These are phyloP conservation scores for Alternaria dauci DNA, from an alignment of 2,329 filamentous ascomycete species.

Conservation along the genomic window DNA sequence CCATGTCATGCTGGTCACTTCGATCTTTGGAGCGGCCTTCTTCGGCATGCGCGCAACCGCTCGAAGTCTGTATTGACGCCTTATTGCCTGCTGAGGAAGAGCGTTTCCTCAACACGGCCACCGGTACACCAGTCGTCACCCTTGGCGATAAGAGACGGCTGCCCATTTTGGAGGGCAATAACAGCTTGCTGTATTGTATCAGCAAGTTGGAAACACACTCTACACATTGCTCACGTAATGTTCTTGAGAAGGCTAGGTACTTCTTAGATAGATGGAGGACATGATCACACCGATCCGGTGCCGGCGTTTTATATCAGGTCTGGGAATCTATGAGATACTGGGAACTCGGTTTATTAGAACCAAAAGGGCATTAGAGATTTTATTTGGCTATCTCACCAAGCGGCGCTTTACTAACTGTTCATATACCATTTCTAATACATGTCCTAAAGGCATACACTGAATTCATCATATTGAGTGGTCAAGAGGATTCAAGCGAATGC, in stretches of 20 bases:
- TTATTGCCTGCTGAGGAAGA: slow-evolving; percentile 8
- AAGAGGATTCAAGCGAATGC: not conserved
- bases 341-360: not conserved
- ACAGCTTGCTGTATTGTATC: slow-evolving; percentile 11
- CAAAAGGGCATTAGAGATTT: not conserved
- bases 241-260: slow-evolving; percentile 5
- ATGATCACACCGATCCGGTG: not conserved
- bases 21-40: slow-evolving; percentile 1
- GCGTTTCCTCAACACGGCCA: slow-evolving; percentile 1
- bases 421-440: not conserved
- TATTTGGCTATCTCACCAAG: not conserved
- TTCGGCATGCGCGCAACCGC: not conserved
- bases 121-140: slow-evolving; percentile 7
- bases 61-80: slow-evolving; percentile 7
- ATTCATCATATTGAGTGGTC: not conserved
- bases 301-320: not conserved
- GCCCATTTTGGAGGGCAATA: not conserved
- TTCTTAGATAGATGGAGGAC: slow-evolving; percentile 8
- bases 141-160: not conserved
- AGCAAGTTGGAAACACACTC: slow-evolving; percentile 5
- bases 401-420: not conserved
- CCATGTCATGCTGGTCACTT: slow-evolving; percentile 14
- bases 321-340: not conserved
- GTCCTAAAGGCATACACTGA: not conserved
- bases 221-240: slow-evolving; percentile 1